These are phyloP conservation scores for Sphaerostilbella broomeana DNA, from an alignment of 2,329 filamentous ascomycete genomes.

Conservation along the genomic window DNA sequence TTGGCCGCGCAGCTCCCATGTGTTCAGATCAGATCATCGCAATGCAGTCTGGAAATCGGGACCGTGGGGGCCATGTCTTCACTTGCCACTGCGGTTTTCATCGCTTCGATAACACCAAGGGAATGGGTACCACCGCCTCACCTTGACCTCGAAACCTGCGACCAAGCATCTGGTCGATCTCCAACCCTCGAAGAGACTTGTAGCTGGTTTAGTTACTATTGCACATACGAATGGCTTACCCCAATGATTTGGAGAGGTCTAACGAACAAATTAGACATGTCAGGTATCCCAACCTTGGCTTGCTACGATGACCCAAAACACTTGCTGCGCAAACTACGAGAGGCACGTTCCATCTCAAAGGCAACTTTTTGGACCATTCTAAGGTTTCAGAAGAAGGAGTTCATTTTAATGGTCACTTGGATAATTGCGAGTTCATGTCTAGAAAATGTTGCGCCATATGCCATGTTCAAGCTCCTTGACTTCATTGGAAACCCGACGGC, in stretches of 20 bases:
- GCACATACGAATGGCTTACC: constrained; percentile 45
- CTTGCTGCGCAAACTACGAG: constrained; percentile 37
- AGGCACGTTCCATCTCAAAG: constrained; percentile 35
- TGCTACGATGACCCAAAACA: constrained; percentile 51
- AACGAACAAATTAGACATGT: constrained; percentile 37
- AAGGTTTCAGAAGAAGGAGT: constrained; percentile 35
- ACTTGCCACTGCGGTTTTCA: constrained; percentile 30
- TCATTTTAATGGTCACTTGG: constrained; percentile 39
- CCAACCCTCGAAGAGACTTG: constrained; percentile 46
- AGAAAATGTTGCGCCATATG: constrained; percentile 48
- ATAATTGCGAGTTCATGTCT: constrained; percentile 30
- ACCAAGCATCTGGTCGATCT: constrained; percentile 25
- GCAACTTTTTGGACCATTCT: constrained; percentile 40
- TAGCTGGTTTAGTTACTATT: constrained; percentile 46
- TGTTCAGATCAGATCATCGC: constrained; percentile 24
- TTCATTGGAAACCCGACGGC: constrained; percentile 41
- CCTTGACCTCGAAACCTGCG: constrained; percentile 27
- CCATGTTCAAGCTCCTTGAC: constrained; percentile 45
- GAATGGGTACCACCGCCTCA: constrained; percentile 42
- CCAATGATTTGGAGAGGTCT: constrained; percentile 41
- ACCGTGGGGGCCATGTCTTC: constrained; percentile 30
- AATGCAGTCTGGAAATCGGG: constrained; percentile 24
- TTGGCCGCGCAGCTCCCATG: constrained; percentile 34
- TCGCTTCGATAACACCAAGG: constrained; percentile 40
- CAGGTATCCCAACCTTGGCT: constrained; percentile 42